Evolutionary conservation across 768 basidiomycete genomes (phyloP).

Genomic region (Pleurotus sapidus): DNA sequence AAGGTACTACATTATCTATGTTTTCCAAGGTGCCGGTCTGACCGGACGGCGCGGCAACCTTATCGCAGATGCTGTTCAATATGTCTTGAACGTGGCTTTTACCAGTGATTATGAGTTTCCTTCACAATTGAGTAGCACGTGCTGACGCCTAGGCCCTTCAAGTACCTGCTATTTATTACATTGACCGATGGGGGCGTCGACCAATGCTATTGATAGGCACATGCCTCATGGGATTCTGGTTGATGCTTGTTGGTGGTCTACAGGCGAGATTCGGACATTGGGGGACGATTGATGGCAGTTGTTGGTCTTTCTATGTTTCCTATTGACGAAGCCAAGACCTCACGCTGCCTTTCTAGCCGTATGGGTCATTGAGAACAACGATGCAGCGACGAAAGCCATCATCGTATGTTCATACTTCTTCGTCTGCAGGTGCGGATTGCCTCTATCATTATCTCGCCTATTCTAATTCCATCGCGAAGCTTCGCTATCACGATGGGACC

Average conservation of each 20-base stretch:
- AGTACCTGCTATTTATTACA: slow-evolving; percentile 55
- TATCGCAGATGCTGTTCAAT: slow-evolving; percentile 70
- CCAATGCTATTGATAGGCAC: slow-evolving; percentile 70
- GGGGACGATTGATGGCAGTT: slow-evolving; percentile 43
- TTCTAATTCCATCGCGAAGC: slow-evolving; percentile 15
- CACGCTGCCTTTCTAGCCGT: too few relatives aligned
- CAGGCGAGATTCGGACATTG: slow-evolving; percentile 67
- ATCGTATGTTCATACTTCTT: slow-evolving; percentile 79
- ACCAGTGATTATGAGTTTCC: slow-evolving; percentile 26
- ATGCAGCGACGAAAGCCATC: slow-evolving; percentile 59
- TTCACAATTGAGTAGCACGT: slow-evolving; percentile 37
- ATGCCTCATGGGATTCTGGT: slow-evolving; percentile 70
- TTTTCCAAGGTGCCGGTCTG: slow-evolving; percentile 77
- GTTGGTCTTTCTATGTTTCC: too few relatives aligned
- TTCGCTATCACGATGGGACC: slow-evolving; percentile 80
- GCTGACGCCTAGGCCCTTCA: slow-evolving; percentile 30
- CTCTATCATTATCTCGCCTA: not conserved
- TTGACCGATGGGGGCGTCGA: slow-evolving; percentile 78
- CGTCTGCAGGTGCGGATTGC: slow-evolving; percentile 46
- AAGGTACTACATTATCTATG: slow-evolving; percentile 66
- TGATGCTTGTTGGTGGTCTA: slow-evolving; percentile 74
- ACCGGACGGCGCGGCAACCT: slow-evolving; percentile 71
- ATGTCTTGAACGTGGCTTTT: slow-evolving; percentile 45
- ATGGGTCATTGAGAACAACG: slow-evolving; percentile 57
- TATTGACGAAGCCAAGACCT: too few relatives aligned